Evolutionary conservation across 202 grass and related monocot genomes (phyloP).

Genomic region (Elaeis oleifera): DNA sequence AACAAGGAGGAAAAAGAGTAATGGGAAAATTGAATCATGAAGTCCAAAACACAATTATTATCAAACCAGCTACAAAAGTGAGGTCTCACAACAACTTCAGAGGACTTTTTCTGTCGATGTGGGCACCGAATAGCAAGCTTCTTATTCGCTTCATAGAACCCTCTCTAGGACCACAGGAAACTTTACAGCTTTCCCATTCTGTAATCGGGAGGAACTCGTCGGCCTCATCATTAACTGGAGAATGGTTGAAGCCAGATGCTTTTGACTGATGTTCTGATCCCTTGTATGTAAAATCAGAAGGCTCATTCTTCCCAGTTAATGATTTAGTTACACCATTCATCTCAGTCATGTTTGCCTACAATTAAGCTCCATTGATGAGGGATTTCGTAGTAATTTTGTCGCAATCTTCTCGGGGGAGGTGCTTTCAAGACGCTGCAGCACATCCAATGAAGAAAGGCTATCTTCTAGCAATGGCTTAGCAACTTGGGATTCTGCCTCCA

Average conservation of each 20-base stretch:
- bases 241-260: neutral
- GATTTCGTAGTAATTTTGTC: constrained; percentile 8
- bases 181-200: constrained; percentile 13
- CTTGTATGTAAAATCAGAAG: neutral
- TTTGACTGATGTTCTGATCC: constrained; percentile 3
- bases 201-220: constrained; percentile 9
- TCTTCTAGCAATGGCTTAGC: constrained; percentile 8
- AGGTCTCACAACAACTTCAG: constrained; percentile 14
- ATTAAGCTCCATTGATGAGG: constrained; percentile 5
- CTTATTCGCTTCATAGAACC: constrained; percentile 1
- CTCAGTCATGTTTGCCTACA: neutral
- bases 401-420: constrained; percentile 4
- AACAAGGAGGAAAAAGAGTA: neutral
- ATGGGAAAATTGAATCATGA: neutral
- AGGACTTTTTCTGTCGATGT: constrained; percentile 1
- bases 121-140: constrained; percentile 4
- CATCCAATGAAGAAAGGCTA: constrained; percentile 13
- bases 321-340: neutral
- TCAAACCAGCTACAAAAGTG: neutral
- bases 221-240: constrained; percentile 17
- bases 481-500: neutral
- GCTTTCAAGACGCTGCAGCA: constrained; percentile 11
- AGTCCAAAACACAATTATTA: neutral
- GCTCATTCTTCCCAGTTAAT: neutral
- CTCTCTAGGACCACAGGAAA: constrained; percentile 4